Evolutionary conservation across 495 filamentous ascomycete species (phyloP), one percentile per base, ranked within the genome.

Genomic region (Xylaria scruposa): DNA sequence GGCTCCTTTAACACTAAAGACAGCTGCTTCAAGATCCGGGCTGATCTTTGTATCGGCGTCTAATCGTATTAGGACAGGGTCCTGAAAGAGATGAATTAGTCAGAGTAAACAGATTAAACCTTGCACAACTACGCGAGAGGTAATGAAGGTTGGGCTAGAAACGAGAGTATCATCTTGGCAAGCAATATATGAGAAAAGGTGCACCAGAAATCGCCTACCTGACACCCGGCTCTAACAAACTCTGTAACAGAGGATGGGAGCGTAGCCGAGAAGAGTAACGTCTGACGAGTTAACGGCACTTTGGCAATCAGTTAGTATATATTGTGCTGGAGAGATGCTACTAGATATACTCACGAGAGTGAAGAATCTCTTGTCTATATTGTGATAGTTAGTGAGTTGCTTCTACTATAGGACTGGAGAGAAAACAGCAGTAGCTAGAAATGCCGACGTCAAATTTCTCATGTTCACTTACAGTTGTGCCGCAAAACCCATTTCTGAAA

Each of bases 1-100:
- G 5, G 89, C 90, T 42, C 91, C 89, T 78, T 97, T 98, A 73
- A 99, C 87, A 0, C 91, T 92, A 79, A 99, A 98, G 81, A 98
- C 98, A 7, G 92, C 94, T 75, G 90, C 94, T 78, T 99, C 88
- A 31, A 99, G 87, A 75, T 98, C 95, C 0, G 95, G 94, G 0
- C 97, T 97, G 9, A 98, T 91, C 78, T 99, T 99, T 75, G 92
- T 94, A 77, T 99, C 96, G 3, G 93, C 91, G 82, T 99, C 96
- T 44, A 99, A 82, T 69, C 96, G 89, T 68, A 99, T 89, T 1
- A 71, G 98, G 85, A 72, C 85, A 91, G 0, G 96, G 95, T 64
- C 98, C 97, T 72, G 96, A 92, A 49, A 98, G 81, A 9, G 19
- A 46, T 4, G 31, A 47, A 69, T 69, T 8, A 69, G 67, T 6